These are phyloP conservation scores for Linnemannia elongata DNA, from an alignment of 192 early-diverging fungal genomes.

Conservation along the genomic window DNA sequence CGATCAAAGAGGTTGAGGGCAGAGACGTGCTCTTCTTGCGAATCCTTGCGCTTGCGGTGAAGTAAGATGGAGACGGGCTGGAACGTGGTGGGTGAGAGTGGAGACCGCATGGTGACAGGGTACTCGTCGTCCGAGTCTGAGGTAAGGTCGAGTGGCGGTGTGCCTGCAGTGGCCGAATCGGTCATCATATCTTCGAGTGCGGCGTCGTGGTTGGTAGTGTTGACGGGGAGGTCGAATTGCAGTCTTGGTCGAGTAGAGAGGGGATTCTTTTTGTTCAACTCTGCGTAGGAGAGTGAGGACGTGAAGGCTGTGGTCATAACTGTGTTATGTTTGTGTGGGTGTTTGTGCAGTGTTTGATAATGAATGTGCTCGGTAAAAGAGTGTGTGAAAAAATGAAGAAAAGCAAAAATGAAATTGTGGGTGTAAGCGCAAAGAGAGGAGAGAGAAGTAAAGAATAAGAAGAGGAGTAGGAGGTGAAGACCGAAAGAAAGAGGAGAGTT, in stretches of 20 bases:
- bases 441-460: neutral
- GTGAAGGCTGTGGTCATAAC: neutral
- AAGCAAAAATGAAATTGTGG: neutral
- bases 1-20: conserved; percentile 13
- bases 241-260: neutral
- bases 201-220: neutral
- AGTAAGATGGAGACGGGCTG: conserved; percentile 22
- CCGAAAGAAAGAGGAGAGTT: neutral
- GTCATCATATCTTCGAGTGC: conserved; percentile 27
- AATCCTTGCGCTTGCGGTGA: conserved; percentile 37
- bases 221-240: neutral
- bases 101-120: neutral
- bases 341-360: neutral
- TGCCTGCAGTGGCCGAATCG: conserved; percentile 11
- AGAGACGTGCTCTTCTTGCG: conserved; percentile 20
- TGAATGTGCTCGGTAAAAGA: neutral
- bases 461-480: neutral
- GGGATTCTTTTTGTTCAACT: neutral
- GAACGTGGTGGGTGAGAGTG: conserved; percentile 3
- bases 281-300: neutral
- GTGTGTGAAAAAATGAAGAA: neutral
- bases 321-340: neutral
- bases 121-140: conserved; percentile 27
- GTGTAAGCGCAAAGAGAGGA: neutral
- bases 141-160: conserved; percentile 20